Evolutionary conservation across 1,139 yeast species (phyloP).

Genomic region (Zhuliangozyma blackwelliae): DNA sequence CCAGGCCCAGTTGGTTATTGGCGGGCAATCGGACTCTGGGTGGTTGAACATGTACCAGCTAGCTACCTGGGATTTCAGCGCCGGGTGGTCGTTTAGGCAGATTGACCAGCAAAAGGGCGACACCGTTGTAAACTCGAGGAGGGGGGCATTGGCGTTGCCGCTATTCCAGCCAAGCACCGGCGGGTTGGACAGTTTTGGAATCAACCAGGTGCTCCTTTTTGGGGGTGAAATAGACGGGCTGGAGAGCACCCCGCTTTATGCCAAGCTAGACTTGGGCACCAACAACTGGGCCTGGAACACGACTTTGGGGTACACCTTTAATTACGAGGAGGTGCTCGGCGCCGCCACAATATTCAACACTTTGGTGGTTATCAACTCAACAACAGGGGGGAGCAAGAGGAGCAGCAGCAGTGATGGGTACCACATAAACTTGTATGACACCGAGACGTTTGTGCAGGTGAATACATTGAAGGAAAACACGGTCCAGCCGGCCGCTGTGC

Average conservation of each 20-base stretch:
- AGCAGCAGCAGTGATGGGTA: slow-evolving; percentile 14
- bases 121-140: slow-evolving; percentile 24
- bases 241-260: slow-evolving; percentile 19
- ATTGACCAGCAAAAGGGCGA: slow-evolving; percentile 10
- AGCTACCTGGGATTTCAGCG: slow-evolving; percentile 41
- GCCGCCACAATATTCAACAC: slow-evolving; percentile 44
- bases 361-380: slow-evolving; percentile 29
- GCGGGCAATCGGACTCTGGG: slow-evolving; percentile 36
- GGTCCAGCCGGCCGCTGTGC: neutral
- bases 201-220: slow-evolving; percentile 27
- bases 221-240: slow-evolving; percentile 30
- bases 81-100: slow-evolving; percentile 41
- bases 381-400: slow-evolving; percentile 10
- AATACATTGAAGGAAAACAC: slow-evolving; percentile 14
- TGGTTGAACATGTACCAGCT: slow-evolving; percentile 46
- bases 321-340: slow-evolving; percentile 27
- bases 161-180: slow-evolving; percentile 25
- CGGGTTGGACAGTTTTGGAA: slow-evolving; percentile 16
- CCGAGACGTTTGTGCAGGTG: slow-evolving; percentile 18
- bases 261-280: slow-evolving; percentile 20
- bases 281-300: slow-evolving; percentile 34
- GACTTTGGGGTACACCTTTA: slow-evolving; percentile 9
- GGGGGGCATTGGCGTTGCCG: slow-evolving; percentile 30
- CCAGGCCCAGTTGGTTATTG: slow-evolving; percentile 35
- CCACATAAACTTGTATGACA: slow-evolving; percentile 23